Conservation (phyloP, 805 yeast species). For the Saccharomycopsis sp. region DNA sequence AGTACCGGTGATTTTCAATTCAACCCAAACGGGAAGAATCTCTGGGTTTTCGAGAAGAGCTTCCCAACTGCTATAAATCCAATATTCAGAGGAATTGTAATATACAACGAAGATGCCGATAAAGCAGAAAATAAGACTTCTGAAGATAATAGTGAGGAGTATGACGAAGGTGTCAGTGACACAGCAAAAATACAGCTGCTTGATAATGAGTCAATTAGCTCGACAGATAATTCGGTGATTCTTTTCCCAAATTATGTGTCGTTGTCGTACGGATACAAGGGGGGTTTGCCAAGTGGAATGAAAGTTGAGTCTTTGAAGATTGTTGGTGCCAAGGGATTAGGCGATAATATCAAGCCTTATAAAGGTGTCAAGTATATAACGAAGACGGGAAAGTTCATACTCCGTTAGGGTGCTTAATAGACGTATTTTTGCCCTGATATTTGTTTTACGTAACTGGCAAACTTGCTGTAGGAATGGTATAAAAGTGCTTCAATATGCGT, state of each 20-base stretch:
- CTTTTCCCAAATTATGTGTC: slow-evolving; percentile 40
- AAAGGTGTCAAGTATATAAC: slow-evolving; percentile 87
- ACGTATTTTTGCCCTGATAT: too few relatives aligned
- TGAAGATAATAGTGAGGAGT: slow-evolving; percentile 4
- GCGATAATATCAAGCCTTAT: slow-evolving; percentile 64
- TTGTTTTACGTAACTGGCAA: too few relatives aligned
- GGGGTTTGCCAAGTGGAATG: slow-evolving; percentile 69
- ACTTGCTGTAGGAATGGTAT: too few relatives aligned
- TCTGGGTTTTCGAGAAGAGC: slow-evolving; percentile 61
- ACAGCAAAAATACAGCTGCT: slow-evolving; percentile 13
- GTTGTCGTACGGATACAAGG: slow-evolving; percentile 53
- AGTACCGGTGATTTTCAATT: slow-evolving; percentile 74
- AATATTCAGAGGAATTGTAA: slow-evolving; percentile 54
- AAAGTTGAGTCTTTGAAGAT: slow-evolving; percentile 61
- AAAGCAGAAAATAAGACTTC: not conserved
- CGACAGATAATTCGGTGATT: not conserved
- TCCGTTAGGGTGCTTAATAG: slow-evolving; percentile 37
- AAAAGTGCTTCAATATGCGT: too few relatives aligned
- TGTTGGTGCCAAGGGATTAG: slow-evolving; percentile 48
- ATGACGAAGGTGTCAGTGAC: slow-evolving; percentile 21
- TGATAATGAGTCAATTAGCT: not conserved
- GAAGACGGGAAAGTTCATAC: slow-evolving; percentile 49
- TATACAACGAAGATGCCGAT: slow-evolving; percentile 10
- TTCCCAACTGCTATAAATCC: slow-evolving; percentile 62
- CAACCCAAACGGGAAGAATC: slow-evolving; percentile 45